Evolutionary conservation across 2,329 filamentous ascomycete species (phyloP).

Genomic region (Paraphoma sp.): DNA sequence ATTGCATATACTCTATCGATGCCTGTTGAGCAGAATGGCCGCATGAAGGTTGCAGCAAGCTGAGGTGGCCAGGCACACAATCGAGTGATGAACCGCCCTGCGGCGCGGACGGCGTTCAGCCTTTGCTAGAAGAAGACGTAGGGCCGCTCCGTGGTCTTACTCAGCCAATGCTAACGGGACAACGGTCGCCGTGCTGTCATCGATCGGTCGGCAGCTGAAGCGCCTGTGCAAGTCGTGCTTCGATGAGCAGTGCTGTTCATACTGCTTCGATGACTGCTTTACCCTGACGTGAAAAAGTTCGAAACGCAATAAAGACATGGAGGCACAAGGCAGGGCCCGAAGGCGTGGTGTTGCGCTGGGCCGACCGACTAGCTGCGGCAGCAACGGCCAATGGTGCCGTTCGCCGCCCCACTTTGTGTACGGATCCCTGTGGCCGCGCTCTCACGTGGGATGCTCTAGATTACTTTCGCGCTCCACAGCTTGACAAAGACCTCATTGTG

Average conservation of each 20-base stretch:
- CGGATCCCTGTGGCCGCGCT: conserved; percentile 7
- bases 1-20: conserved; percentile 12
- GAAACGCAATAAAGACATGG: neutral
- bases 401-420: conserved; percentile 16
- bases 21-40: conserved; percentile 16
- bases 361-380: neutral
- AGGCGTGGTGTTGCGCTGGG: neutral
- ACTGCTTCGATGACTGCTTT: neutral
- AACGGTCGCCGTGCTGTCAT: neutral
- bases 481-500: conserved; percentile 8
- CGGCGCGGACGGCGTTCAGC: conserved; percentile 10
- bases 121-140: conserved; percentile 6
- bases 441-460: conserved; percentile 13
- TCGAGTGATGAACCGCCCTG: conserved; percentile 17
- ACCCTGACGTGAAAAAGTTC: neutral
- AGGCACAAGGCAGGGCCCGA: neutral
- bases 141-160: conserved; percentile 19
- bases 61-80: conserved; percentile 19
- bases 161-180: conserved; percentile 15
- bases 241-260: neutral
- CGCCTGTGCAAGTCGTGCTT: no score
- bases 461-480: neutral
- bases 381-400: conserved; percentile 10
- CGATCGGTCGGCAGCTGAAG: neutral
- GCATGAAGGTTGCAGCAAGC: conserved; percentile 22